phyloP scores from a whole-genome alignment of 2,329 filamentous ascomycete genomes.

The Gnomoniopsis smithogilvyi region DNA sequence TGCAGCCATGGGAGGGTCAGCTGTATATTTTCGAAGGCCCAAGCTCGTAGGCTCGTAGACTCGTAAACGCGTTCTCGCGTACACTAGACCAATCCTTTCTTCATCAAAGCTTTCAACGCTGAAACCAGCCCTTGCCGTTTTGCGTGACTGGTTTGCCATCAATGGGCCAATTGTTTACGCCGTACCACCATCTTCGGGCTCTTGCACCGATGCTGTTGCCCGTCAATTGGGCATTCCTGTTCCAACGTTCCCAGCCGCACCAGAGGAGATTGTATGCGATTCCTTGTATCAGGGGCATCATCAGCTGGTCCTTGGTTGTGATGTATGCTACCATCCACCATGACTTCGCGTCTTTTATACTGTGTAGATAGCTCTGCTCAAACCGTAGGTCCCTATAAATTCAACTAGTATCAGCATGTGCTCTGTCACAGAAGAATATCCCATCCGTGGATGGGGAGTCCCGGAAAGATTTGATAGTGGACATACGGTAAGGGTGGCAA shows the following conservation, averaged over 20 bases:
- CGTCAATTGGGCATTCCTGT: slow-evolving; percentile 70
- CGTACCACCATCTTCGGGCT: slow-evolving; percentile 90
- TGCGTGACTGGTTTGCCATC: slow-evolving; percentile 22
- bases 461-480: not conserved
- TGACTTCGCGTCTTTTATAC: slow-evolving; percentile 74
- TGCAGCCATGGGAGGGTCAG: slow-evolving; percentile 34
- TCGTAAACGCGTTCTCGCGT: not conserved
- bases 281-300: slow-evolving; percentile 86
- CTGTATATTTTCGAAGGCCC: slow-evolving; percentile 25
- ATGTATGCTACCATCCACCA: slow-evolving; percentile 81
- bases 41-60: not conserved
- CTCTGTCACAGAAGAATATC: not conserved
- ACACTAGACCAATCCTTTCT: not conserved
- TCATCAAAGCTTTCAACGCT: not conserved
- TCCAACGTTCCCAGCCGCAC: slow-evolving; percentile 88
- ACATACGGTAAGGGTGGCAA: slow-evolving; percentile 61
- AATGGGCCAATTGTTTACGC: slow-evolving; percentile 84
- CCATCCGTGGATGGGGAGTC: not conserved
- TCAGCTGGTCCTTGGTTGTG: slow-evolving; percentile 82
- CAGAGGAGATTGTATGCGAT: slow-evolving; percentile 80
- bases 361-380: slow-evolving; percentile 96
- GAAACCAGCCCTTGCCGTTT: slow-evolving; percentile 10
- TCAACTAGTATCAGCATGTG: not conserved
- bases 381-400: slow-evolving; percentile 71
- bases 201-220: slow-evolving; percentile 75